Percentiles rank a stretch among this genome's conserved stretches.
These are phyloP conservation scores for Gossypium anomalum DNA, from an alignment of 345 rosid genomes.

Conservation along the genomic window DNA sequence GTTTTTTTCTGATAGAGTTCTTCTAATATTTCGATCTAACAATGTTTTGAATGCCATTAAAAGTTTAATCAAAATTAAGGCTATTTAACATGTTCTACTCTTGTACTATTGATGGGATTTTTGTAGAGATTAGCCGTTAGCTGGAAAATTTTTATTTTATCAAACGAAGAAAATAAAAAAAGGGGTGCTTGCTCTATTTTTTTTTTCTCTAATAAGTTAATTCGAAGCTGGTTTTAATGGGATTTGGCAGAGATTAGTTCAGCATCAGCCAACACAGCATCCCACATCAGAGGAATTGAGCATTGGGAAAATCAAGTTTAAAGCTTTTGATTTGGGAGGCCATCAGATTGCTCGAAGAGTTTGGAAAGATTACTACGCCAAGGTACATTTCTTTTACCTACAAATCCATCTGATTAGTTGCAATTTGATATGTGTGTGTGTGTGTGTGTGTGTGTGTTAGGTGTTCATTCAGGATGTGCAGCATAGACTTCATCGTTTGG, in stretches of 20 bases:
- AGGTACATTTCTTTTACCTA: constrained; percentile 31
- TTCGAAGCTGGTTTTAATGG: constrained; percentile 6
- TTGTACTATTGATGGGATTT: background rate
- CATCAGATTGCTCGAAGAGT: constrained; percentile 84
- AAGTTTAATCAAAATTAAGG: background rate
- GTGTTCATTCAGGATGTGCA: background rate
- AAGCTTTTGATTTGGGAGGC: constrained; percentile 85
- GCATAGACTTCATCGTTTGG: background rate
- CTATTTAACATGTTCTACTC: background rate
- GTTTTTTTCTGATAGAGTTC: background rate
- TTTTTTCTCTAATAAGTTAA: background rate
- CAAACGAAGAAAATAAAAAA: too few species aligned
- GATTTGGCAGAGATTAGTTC: constrained; percentile 60
- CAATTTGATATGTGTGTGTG: background rate
- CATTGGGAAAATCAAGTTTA: constrained; percentile 79
- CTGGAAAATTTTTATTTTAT: too few species aligned
- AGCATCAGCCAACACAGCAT: constrained; percentile 78
- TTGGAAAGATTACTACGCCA: constrained; percentile 84
- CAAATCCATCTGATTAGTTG: background rate
- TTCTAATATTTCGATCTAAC: background rate
- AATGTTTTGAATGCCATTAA: background rate
- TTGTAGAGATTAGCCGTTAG: background rate
- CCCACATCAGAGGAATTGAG: constrained; percentile 82
- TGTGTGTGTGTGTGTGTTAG: background rate
- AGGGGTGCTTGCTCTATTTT: too few species aligned